Conservation (phyloP, 306 rosid genomes). For the Acacia confusa region DNA sequence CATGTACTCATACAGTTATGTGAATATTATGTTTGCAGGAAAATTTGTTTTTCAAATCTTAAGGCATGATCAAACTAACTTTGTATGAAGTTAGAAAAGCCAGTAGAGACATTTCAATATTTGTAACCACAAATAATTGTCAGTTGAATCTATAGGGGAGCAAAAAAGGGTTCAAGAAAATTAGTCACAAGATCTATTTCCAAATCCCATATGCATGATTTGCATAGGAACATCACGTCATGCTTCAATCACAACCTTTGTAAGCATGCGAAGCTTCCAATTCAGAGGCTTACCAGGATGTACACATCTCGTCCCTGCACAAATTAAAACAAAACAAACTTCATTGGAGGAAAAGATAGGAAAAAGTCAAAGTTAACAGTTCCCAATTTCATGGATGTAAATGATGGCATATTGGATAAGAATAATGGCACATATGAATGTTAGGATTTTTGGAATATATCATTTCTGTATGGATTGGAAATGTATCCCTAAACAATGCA, state of each 20-base stretch:
- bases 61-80: not conserved
- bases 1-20: not conserved
- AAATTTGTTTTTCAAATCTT: not conserved
- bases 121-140: not conserved
- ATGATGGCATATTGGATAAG: not conserved
- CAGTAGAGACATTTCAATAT: not conserved
- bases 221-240: slow-evolving; percentile 15
- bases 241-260: slow-evolving; percentile 25
- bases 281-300: slow-evolving; percentile 71
- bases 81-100: not conserved
- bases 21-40: not conserved
- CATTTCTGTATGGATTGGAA: not conserved
- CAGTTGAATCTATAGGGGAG: not conserved
- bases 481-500: not conserved
- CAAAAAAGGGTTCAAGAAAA: not conserved
- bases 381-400: not conserved
- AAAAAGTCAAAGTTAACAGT: slow-evolving; percentile 1
- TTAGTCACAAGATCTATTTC: not conserved
- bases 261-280: slow-evolving; percentile 35
- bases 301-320: slow-evolving; percentile 92
- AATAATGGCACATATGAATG: not conserved
- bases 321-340: slow-evolving; percentile 33
- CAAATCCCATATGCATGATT: not conserved
- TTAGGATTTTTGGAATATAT: not conserved
- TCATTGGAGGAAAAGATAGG: slow-evolving; percentile 29